Evolutionary conservation across 1,284 basidiomycete species (phyloP), one percentile per base, ranked within the genome.

Genomic region (Puccinia coronata): DNA sequence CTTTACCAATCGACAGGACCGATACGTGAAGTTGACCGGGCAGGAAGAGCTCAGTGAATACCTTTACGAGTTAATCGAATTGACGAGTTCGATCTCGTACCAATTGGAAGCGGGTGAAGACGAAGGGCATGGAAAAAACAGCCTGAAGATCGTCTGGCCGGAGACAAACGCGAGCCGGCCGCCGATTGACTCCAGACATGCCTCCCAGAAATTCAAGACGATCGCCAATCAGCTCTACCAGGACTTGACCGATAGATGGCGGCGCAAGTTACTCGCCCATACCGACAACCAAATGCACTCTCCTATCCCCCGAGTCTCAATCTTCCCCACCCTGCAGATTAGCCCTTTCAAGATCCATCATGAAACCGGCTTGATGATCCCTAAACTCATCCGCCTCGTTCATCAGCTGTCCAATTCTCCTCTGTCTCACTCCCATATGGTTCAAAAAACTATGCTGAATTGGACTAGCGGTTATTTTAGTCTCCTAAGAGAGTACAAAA

Each of bases 391-490:
- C 83, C 84, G 88, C 12, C 85, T 89, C 84, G 84, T 86, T 18
- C 67, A 82, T 25, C 80, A 83, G n/a, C 28, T 84, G 5, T 82
- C 83, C 82, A 82, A 79, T 0, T 81, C 83, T 5, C 79, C 80
- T 39, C 70, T 71, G 12, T 82, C 84, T 12, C 82, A 79, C 34
- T 34, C 57, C n/a, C 28, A 9, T 18, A 18, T 59, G 28, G 6
- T 31, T 25, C 25, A 59, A 16, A 73, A 47, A 47, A 47, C 41
- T 23, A 39, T 67, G 20, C 86, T 89, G 31, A 88, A 96, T 85
- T 87, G 96, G 84, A 99, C 96, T 18, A 95, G 92, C 83, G 96
- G 97, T 20, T 99, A 99, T 87, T 99, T 99, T 85, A 93, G 92
- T 9, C 88, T 98, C 53, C 93, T 93, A 84, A 88, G 89, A 82